Evolutionary conservation across 2,329 filamentous ascomycete species (phyloP), one percentile per base, ranked within the genome.

Genomic region (Botryotinia calthae): DNA sequence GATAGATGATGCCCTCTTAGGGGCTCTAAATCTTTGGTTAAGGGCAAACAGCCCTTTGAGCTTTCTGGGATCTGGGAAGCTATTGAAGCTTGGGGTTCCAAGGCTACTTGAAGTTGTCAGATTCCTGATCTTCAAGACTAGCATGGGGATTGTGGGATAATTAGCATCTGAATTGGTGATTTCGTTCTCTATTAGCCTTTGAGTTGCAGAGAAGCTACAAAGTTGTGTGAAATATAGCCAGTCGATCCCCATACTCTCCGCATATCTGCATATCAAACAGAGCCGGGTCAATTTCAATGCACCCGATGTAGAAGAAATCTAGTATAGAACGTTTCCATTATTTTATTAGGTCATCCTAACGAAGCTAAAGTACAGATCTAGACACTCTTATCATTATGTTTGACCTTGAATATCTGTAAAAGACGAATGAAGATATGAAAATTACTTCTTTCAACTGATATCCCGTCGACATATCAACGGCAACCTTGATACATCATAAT

Each of bases 11-110:
- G 2, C 1, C 9, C 1, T 14, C 46, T 51, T 10, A 5, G 46
- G 0, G 46, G 46, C 22, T 51, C 25, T 22, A n/a, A 2, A 14
- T 2, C 4, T 51, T 6, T n/a, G 1, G 4, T 2, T 10, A 12
- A 12, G 10, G 10, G 4, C 48, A 51, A n/a, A 9, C 22, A 51
- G 48, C 10, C 2, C 10, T 5, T 51, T 14, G 25, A n/a, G 10
- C 25, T n/a, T 51, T 51, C 46, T 51, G 46, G 10, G 44, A 48
- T 48, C 20, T 1, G 20, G 44, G 6, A 42, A 16, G 42, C 16
- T 20, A 44, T 18, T 37, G 37, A 44, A 44, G 12, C 12, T 14
- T 44, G 12, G 4, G 10, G 16, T 44, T 44, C 42, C 12, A 16
- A 44, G 42, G 42, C 42, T 16, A 44, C 14, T 44, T 44, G 12